These are phyloP conservation scores for Setomelanomma holmii DNA, from an alignment of 2,329 filamentous ascomycete species.

Conservation along the genomic window DNA sequence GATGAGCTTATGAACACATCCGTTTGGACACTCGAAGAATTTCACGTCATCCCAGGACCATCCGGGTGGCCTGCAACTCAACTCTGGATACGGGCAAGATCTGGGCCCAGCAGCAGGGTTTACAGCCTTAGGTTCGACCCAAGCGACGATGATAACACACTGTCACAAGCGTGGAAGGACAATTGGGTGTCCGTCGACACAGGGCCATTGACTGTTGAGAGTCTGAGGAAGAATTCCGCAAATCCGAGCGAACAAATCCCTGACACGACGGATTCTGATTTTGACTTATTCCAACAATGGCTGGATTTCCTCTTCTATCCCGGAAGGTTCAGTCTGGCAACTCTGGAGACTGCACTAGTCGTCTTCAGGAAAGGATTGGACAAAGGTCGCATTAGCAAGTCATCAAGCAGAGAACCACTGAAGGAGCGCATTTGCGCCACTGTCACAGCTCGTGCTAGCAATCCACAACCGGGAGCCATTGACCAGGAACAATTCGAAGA, in stretches of 20 bases:
- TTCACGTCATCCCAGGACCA: constrained; percentile 49
- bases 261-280: constrained; percentile 53
- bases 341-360: constrained; percentile 80
- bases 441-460: constrained; percentile 71
- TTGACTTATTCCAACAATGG: constrained; percentile 76
- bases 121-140: constrained; percentile 76
- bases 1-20: constrained; percentile 59
- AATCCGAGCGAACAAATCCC: constrained; percentile 47
- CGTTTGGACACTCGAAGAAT: constrained; percentile 60
- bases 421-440: constrained; percentile 78
- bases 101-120: constrained; percentile 67
- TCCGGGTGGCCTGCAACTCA: constrained; percentile 49
- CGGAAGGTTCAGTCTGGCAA: constrained; percentile 78
- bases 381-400: constrained; percentile 16
- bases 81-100: constrained; percentile 59
- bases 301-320: constrained; percentile 82
- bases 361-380: constrained; percentile 76
- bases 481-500: constrained; percentile 78
- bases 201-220: constrained; percentile 51
- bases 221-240: constrained; percentile 46
- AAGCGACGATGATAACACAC: constrained; percentile 66
- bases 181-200: constrained; percentile 56
- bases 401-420: constrained; percentile 60
- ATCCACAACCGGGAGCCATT: constrained; percentile 69
- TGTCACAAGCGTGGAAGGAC: constrained; percentile 71